Evolutionary conservation across 176 grass and related monocot genomes (phyloP).

Genomic region (Saccharum officinarum): DNA sequence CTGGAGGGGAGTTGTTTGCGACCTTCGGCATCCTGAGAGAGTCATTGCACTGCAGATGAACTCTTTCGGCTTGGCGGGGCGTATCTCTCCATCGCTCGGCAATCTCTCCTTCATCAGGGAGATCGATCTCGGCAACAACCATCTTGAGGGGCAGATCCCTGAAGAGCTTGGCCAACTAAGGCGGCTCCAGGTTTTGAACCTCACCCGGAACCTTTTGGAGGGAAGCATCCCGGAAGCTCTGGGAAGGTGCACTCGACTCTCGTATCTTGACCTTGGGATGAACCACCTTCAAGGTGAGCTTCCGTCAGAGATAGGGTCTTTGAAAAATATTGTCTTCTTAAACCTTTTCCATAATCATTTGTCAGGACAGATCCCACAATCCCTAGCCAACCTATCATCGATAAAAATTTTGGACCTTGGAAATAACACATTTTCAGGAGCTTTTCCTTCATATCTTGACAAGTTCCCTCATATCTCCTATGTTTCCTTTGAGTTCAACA

Average conservation of each 20-base stretch:
- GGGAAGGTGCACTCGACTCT: constrained; percentile 2
- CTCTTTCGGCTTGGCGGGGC: constrained; percentile 7
- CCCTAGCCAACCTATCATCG: constrained; percentile 4
- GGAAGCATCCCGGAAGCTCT: constrained; percentile 18
- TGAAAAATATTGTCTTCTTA: constrained; percentile 20
- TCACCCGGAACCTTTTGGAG: background rate
- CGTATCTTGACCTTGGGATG: background rate
- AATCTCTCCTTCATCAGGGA: constrained; percentile 37
- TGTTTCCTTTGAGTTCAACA: constrained; percentile 1
- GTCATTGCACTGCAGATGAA: background rate
- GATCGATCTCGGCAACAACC: constrained; percentile 17
- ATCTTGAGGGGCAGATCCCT: constrained; percentile 23
- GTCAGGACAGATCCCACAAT: constrained; percentile 23
- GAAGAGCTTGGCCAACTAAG: constrained; percentile 18
- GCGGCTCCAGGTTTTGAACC: background rate
- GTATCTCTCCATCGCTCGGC: constrained; percentile 36
- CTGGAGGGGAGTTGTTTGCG: constrained; percentile 32
- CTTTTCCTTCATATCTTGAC: constrained; percentile 1
- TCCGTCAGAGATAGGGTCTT: background rate
- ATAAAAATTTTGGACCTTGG: background rate
- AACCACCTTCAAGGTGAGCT: constrained; percentile 41
- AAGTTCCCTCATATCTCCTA: background rate
- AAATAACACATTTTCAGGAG: background rate
- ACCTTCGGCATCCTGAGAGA: constrained; percentile 26
- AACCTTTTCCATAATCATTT: background rate